A percentile compares a stretch with the other conserved stretches of the same genome.
phyloP scores from a whole-genome alignment of 2,329 filamentous ascomycete genomes.

The Epichloe elymi region DNA sequence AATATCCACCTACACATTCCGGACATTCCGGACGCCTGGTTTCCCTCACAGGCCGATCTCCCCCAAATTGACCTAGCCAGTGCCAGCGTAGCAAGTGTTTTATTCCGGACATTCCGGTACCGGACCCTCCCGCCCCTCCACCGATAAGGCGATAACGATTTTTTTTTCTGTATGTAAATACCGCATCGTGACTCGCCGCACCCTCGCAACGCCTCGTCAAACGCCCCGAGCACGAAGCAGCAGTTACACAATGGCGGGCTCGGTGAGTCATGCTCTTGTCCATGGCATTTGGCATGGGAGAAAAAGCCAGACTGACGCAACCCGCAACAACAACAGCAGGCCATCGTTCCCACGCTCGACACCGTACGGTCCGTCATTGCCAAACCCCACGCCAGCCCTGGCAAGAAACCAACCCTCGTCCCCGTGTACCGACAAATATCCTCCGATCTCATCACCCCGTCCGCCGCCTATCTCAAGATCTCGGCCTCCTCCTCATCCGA shows the following conservation, averaged over 20 bases:
- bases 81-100: too few species aligned
- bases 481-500: conserved; percentile 53
- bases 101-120: too few species aligned
- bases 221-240: neutral
- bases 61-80: too few species aligned
- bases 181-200: neutral
- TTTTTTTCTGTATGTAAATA: neutral
- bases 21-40: too few species aligned
- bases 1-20: too few species aligned
- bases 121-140: neutral
- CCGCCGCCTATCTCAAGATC: conserved; percentile 89
- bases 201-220: neutral
- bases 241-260: conserved; percentile 15
- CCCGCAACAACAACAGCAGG: conserved; percentile 17
- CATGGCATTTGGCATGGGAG: too few species aligned
- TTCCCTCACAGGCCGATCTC: too few species aligned
- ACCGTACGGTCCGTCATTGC: conserved; percentile 30
- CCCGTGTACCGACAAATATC: conserved; percentile 75
- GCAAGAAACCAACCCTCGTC: conserved; percentile 51
- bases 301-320: neutral
- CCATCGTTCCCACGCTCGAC: conserved; percentile 32
- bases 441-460: conserved; percentile 86
- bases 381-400: conserved; percentile 17
- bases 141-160: neutral
- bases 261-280: conserved; percentile 11